These are phyloP conservation scores for Ceratocystis huliohia DNA, from an alignment of 2,329 filamentous ascomycete genomes.

Conservation along the genomic window DNA sequence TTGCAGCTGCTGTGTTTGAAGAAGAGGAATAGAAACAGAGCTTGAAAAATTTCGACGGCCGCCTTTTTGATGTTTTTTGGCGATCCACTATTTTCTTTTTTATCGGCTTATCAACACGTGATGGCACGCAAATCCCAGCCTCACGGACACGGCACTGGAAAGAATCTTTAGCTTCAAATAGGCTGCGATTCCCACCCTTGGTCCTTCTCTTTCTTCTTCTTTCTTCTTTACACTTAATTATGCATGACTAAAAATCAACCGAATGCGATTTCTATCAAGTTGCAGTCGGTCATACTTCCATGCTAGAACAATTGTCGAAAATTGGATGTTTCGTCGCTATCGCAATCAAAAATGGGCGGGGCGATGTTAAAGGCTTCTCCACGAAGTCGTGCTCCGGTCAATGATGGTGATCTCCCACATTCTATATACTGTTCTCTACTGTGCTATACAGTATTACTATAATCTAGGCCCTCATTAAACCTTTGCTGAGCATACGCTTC, in stretches of 20 bases:
- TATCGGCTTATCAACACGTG: slow-evolving; percentile 3
- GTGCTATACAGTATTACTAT: neutral
- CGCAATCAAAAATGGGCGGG: slow-evolving; percentile 7
- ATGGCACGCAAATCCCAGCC: neutral
- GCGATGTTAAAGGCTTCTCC: slow-evolving; percentile 1
- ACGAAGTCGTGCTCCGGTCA: slow-evolving; percentile 2
- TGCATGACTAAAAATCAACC: slow-evolving; percentile 51
- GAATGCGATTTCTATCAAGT: slow-evolving; percentile 37
- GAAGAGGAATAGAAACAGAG: slow-evolving; percentile 15
- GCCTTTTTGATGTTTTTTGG: slow-evolving; percentile 5
- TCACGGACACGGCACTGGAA: neutral
- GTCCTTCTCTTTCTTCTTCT: slow-evolving; percentile 24
- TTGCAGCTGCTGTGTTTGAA: neutral
- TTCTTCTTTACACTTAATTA: slow-evolving; percentile 35
- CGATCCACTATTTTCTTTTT: slow-evolving; percentile 1
- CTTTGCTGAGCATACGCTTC: too few species aligned
- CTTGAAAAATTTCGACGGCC: slow-evolving; percentile 8
- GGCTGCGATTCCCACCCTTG: slow-evolving; percentile 1
- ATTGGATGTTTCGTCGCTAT: slow-evolving; percentile 13
- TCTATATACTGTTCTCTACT: neutral
- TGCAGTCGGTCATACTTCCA: slow-evolving; percentile 44
- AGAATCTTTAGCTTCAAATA: neutral
- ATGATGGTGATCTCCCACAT: slow-evolving; percentile 14
- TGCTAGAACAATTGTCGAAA: slow-evolving; percentile 37
- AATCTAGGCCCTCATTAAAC: too few species aligned